Evolutionary conservation across 2,329 filamentous ascomycete species (phyloP).

Genomic region (Epichloe elymi): DNA sequence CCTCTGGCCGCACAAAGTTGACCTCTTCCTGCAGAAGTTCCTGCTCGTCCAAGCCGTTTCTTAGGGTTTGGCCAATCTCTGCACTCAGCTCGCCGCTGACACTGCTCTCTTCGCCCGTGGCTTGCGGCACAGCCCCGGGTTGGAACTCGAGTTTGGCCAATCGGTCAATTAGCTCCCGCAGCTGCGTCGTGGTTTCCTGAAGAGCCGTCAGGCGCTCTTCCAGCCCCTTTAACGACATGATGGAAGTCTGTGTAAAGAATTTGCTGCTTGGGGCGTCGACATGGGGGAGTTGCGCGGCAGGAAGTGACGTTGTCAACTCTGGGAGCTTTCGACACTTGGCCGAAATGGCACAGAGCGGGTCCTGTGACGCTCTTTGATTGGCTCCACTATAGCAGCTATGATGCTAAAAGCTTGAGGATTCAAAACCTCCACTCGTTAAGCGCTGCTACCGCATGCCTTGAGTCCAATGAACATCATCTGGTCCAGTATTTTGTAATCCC

Average conservation of each 20-base stretch:
- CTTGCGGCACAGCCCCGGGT: constrained; percentile 42
- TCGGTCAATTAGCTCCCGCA: constrained; percentile 45
- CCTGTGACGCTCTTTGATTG: neutral
- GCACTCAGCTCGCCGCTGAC: constrained; percentile 58
- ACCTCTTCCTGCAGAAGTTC: constrained; percentile 70
- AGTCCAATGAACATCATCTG: too few relatives aligned
- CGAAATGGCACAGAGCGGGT: neutral
- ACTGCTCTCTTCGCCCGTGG: constrained; percentile 34
- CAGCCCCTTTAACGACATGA: constrained; percentile 46
- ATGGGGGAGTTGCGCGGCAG: neutral
- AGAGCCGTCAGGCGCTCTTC: constrained; percentile 45
- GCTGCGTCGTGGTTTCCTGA: constrained; percentile 48
- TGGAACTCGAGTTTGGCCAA: constrained; percentile 45
- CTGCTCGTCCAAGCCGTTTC: constrained; percentile 70
- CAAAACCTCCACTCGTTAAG: too few relatives aligned
- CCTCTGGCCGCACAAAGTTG: constrained; percentile 46
- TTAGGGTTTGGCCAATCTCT: constrained; percentile 68
- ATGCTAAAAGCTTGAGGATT: neutral
- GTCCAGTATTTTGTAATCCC: neutral
- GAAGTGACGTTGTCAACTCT: neutral
- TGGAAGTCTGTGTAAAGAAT: neutral
- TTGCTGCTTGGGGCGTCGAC: neutral
- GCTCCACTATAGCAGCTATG: neutral
- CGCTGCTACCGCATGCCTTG: too few relatives aligned
- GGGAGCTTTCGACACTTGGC: constrained; percentile 1